Evolutionary conservation across 352 stramenopile species (phyloP), one percentile per base, ranked within the genome.

Genomic region (Phytophthora fragariae): DNA sequence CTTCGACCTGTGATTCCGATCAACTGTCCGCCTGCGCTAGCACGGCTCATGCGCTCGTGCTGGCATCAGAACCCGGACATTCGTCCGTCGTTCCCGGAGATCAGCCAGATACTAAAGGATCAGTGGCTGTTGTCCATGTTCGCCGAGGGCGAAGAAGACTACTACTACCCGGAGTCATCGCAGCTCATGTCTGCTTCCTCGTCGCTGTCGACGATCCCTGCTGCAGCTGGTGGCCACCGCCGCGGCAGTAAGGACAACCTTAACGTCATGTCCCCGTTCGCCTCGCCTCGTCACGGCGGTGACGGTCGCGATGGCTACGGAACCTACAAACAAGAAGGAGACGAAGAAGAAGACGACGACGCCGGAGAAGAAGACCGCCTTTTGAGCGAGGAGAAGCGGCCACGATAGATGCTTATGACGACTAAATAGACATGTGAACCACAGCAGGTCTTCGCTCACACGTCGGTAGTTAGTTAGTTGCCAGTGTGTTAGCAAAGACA

Each of bases 1-100:
- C 77, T 96, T 56, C 85, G 89, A 15, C 89, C 89, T 0, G 89
- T 96, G 31, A 96, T 96, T 64, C 85, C 89, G 3, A 91, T 96
- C 55, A 90, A 83, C 60, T 96, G 88, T 66, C 89, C 89, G 7
- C 88, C 89, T 1, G 82, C 84, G 10, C 75, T 96, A 19, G 88
- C 88, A 19, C 82, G 85, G 2, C 70, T 96, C n/a, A 96, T 96
- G 89, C 80, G 86, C 12, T 84, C 85, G 27, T 96, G 89, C 67
- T 96, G 89, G 89, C 86, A 96, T 56, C 81, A 89, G 55, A 92
- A 85, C 57, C 79, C 89, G 33, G 81, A 91, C 47, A 62, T 87
- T 24, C 83, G 89, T 17, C 89, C 89, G 6, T 88, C 82, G 29
- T 96, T 96, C 66, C 84, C 88, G 15, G 89, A 96, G 74, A 91